Base-by-base conservation (phyloP, 441 rosid genomes). In the Biscutella laevigata region DNA sequence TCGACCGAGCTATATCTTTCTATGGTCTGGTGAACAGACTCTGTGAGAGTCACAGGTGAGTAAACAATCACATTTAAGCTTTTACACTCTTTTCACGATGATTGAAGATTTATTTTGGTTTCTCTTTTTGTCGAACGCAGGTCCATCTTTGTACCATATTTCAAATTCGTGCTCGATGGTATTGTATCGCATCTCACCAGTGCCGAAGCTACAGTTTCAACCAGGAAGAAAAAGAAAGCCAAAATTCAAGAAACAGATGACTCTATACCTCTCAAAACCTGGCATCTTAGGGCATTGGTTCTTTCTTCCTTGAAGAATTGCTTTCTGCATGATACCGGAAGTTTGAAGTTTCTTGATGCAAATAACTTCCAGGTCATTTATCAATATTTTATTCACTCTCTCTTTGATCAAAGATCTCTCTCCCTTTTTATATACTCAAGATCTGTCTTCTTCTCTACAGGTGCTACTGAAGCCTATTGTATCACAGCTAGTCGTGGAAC, bases 71-170 rank as follows among this genome's bases (percentile, higher is more conserved):
- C n/a, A n/a, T n/a, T n/a, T n/a, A n/a, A n/a, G n/a, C n/a, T n/a
- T n/a, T n/a, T n/a, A n/a, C n/a, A n/a, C n/a, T n/a, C n/a, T n/a
- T n/a, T n/a, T n/a, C n/a, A n/a, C n/a, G n/a, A n/a, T n/a, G n/a
- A n/a, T n/a, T n/a, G n/a, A n/a, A n/a, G n/a, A n/a, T n/a, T n/a
- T n/a, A n/a, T n/a, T 21, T 56, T 10, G 34, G 20, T 15, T 6
- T 49, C 16, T 57, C 51, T 64, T 45, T 21, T 49, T 67, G 33
- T 55, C 49, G 21, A 42, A 24, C 70, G 77, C 83, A 94, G 99
- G 75, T 86, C 95, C 22, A 72, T 94, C 37, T 89, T 89, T 67
- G 97, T 94, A 26, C 96, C 94, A 17, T 94, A 89, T 68, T 89
- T 89, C 74, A 89, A 89, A 66, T 76, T 74, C 62, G 33, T 94